A percentile compares a stretch with the other conserved stretches of the same genome.
Evolutionary conservation across 805 yeast species (phyloP).

Genomic region (Maudiozyma pseudohumilis): DNA sequence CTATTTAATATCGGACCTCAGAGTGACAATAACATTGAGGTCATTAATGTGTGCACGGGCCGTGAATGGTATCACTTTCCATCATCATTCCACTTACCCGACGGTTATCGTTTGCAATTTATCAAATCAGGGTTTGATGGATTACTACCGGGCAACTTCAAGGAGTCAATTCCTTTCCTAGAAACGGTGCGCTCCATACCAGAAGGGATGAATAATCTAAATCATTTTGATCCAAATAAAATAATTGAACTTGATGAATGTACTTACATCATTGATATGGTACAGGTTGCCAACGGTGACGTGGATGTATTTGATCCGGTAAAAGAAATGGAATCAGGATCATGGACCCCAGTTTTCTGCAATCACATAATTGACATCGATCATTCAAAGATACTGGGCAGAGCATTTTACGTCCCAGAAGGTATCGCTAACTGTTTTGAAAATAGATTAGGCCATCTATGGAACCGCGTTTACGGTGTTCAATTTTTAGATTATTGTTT

Average conservation of each 20-base stretch:
- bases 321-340: constrained; percentile 9
- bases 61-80: constrained; percentile 95
- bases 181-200: constrained; percentile 43
- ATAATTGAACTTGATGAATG: constrained; percentile 44
- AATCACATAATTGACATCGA: constrained; percentile 43
- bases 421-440: constrained; percentile 20
- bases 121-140: constrained; percentile 77
- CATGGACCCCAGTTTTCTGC: constrained; percentile 45
- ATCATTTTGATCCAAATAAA: constrained; percentile 52
- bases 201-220: constrained; percentile 62
- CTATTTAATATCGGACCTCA: constrained; percentile 5
- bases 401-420: constrained; percentile 45
- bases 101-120: constrained; percentile 53
- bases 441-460: constrained; percentile 7
- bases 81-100: constrained; percentile 70
- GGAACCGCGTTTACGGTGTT: constrained; percentile 26
- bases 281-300: constrained; percentile 36
- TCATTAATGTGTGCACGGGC: constrained; percentile 69
- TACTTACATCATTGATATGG: constrained; percentile 61
- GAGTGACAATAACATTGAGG: constrained; percentile 9
- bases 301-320: constrained; percentile 33
- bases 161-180: constrained; percentile 32
- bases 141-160: constrained; percentile 77
- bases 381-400: constrained; percentile 43
- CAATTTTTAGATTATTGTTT: constrained; percentile 45